phyloP scores from a whole-genome alignment of 2,329 filamentous ascomycete species.

The Clonostachys rhizophaga region DNA sequence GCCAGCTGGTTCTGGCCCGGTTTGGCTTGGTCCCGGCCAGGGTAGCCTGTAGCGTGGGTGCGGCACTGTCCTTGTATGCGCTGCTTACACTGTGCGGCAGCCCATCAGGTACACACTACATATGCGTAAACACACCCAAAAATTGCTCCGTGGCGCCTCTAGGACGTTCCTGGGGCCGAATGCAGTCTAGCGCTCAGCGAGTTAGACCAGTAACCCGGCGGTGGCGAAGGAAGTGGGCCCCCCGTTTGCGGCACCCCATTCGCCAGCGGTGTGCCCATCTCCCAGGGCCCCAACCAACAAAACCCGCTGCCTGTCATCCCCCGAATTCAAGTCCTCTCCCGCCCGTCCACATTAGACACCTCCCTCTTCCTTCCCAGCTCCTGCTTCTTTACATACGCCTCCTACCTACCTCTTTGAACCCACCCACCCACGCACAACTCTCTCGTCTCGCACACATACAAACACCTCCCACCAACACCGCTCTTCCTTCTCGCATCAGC shows the following conservation, averaged over 20 bases:
- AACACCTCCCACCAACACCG: background rate
- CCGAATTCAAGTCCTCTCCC: conserved; percentile 3
- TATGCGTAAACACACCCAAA: no score
- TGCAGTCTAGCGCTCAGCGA: background rate
- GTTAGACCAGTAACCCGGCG: conserved; percentile 2
- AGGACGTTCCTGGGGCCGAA: background rate
- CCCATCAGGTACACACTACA: no score
- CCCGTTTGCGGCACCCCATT: background rate
- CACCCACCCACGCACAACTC: background rate
- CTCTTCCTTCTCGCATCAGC: background rate
- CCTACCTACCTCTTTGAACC: background rate
- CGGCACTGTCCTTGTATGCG: no score
- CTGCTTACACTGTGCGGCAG: no score
- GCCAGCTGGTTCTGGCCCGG: no score
- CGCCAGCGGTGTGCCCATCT: background rate
- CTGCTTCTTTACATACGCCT: background rate
- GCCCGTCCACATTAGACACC: background rate
- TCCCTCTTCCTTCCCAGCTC: background rate
- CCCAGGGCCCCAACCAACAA: conserved; percentile 3
- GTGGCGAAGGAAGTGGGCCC: conserved; percentile 4
- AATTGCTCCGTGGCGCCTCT: no score
- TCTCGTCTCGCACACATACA: no score
- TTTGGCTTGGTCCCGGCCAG: no score
- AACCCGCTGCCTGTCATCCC: conserved; percentile 3
- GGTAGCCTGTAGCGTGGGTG: no score